These are phyloP conservation scores for Ilyonectria mors-panacis DNA, from an alignment of 2,329 filamentous ascomycete species.

Conservation along the genomic window DNA sequence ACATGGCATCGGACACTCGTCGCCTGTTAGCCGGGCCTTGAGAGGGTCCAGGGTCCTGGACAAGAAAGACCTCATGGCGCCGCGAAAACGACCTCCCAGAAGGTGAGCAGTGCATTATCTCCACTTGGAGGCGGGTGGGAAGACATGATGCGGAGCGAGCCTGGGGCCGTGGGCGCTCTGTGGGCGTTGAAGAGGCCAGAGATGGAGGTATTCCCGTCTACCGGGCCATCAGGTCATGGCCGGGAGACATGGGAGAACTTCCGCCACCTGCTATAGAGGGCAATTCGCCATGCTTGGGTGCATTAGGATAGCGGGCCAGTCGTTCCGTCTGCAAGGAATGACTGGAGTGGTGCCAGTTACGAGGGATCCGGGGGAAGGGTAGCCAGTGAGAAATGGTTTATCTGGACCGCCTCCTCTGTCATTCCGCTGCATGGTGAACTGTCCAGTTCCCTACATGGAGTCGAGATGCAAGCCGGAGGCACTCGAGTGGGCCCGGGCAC, in stretches of 20 bases:
- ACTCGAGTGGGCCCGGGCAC: conserved; percentile 17
- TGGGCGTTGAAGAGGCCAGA: background rate
- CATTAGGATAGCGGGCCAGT: conserved; percentile 8
- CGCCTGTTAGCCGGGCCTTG: conserved; percentile 2
- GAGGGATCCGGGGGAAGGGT: conserved; percentile 26
- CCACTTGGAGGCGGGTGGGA: conserved; percentile 19
- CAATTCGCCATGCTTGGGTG: conserved; percentile 6
- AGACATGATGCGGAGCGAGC: conserved; percentile 16
- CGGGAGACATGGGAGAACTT: conserved; percentile 15
- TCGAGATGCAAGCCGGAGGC: conserved; percentile 22
- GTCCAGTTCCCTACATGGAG: conserved; percentile 14
- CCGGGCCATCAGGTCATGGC: conserved; percentile 25
- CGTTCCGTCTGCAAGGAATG: background rate
- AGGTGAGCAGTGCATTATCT: conserved; percentile 16
- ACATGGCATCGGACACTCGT: conserved; percentile 31
- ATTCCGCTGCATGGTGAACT: conserved; percentile 32
- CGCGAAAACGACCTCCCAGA: conserved; percentile 1
- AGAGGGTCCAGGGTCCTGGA: conserved; percentile 5
- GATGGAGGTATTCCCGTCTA: conserved; percentile 18
- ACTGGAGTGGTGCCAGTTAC: conserved; percentile 6
- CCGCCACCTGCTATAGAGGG: conserved; percentile 21
- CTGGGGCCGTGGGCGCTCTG: conserved; percentile 3
- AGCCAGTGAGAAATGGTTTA: conserved; percentile 20
- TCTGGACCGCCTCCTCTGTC: conserved; percentile 16
- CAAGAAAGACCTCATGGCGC: conserved; percentile 29